Evolutionary conservation across 352 stramenopile genomes (phyloP).

Genomic region (Phytophthora sojae): DNA sequence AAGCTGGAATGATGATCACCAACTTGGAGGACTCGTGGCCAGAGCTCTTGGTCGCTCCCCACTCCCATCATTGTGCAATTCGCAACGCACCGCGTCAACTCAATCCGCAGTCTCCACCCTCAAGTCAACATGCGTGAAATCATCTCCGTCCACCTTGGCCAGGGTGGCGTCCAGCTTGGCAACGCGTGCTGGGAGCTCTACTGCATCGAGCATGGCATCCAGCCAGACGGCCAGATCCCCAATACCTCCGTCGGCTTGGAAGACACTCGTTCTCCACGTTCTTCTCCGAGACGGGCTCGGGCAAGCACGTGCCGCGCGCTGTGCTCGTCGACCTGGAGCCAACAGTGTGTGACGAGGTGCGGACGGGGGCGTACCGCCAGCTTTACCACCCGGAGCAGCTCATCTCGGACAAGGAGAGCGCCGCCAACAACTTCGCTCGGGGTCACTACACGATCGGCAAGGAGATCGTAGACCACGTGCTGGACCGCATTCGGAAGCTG

Average conservation of each 20-base stretch:
- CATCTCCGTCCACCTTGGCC: constrained; percentile 97
- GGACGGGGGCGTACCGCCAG: constrained; percentile 95
- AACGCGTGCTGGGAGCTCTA: constrained; percentile 96
- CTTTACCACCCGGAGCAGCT: constrained; percentile 99
- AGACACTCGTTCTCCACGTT: constrained; percentile 78
- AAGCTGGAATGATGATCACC: not conserved
- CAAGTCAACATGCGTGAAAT: constrained; percentile 69
- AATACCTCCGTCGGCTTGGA: constrained; percentile 42
- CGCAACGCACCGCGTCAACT: too few relatives aligned
- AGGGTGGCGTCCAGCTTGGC: constrained; percentile 87
- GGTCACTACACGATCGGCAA: constrained; percentile 95
- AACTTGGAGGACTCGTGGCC: not conserved
- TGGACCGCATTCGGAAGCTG: constrained; percentile 97
- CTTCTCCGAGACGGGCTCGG: constrained; percentile 87
- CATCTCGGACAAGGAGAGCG: constrained; percentile 98
- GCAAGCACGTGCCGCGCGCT: constrained; percentile 58
- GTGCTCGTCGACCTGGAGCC: constrained; percentile 98
- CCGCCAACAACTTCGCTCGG: constrained; percentile 92
- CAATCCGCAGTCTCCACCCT: too few relatives aligned
- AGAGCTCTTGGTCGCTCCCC: too few relatives aligned
- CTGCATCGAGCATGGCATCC: constrained; percentile 94
- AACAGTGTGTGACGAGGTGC: constrained; percentile 97
- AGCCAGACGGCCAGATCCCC: constrained; percentile 90
- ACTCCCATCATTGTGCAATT: too few relatives aligned
- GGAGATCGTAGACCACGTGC: constrained; percentile 97